These are phyloP conservation scores for Xylaria nigripes DNA, from an alignment of 495 filamentous ascomycete genomes.

Conservation along the genomic window DNA sequence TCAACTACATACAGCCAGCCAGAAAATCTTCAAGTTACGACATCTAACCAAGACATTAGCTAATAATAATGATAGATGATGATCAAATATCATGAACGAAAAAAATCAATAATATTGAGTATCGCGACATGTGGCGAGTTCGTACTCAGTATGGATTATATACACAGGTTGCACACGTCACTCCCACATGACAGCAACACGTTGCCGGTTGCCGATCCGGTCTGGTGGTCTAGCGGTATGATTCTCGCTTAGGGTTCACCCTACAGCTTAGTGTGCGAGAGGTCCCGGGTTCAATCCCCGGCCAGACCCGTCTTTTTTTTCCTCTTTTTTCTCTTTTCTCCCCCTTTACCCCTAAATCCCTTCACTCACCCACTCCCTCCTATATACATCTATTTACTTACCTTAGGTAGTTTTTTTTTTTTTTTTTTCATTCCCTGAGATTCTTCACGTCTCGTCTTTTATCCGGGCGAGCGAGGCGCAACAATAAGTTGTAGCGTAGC, in stretches of 20 bases:
- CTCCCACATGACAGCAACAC: background rate
- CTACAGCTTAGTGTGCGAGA: conserved; percentile 8
- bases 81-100: too few species aligned
- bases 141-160: background rate
- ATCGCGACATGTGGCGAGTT: too few species aligned
- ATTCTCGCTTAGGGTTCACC: conserved; percentile 13
- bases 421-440: too few species aligned
- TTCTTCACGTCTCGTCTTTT: too few species aligned
- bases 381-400: background rate
- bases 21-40: too few species aligned
- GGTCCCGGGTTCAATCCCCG: conserved; percentile 15
- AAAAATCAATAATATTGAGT: too few species aligned
- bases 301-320: conserved; percentile 5
- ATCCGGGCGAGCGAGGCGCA: too few species aligned
- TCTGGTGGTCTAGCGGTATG: conserved; percentile 16
- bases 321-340: background rate
- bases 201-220: background rate
- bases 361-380: background rate
- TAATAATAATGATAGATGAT: too few species aligned
- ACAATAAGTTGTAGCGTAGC: too few species aligned
- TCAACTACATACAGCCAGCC: too few species aligned
- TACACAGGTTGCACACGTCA: background rate
- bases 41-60: too few species aligned
- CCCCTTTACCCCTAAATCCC: background rate
- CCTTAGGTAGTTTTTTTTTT: background rate